Base-by-base conservation (phyloP, 768 basidiomycete genomes). In the Phanerochaete sordida region DNA sequence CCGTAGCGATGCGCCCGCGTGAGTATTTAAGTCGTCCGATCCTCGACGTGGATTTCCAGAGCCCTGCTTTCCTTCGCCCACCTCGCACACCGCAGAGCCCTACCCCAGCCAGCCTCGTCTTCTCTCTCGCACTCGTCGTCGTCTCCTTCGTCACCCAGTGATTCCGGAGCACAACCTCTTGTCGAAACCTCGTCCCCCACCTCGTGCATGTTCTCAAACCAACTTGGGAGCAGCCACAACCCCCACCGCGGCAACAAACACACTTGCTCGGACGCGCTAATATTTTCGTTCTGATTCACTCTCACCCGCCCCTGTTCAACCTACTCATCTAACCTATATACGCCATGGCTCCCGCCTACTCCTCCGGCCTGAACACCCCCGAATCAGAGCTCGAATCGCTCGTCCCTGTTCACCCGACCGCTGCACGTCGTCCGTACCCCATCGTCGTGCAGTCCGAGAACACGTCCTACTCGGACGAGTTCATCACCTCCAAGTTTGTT, bases 191-290 rank as follows among this genome's bases (percentile, higher is more conserved):
- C 47, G 33, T 51, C 52, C 54, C 54, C 64, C 58, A 57, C 35
- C 69, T 49, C 56, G 68, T 92, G 89, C 84, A 95, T 95, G 93
- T 96, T 88, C 91, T 92, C 90, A 65, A 95, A 95, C 90, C 87
- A 88, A 75, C 89, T 95, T 67, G 87, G 88, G 76, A 90, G 88
- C 76, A 79, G 85, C 66, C 93, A 95, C 80, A 95, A 95, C 79
- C 81, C 84, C 68, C 83, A 90, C 79, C 83, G 92, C 86, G 94
- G 94, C 80, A 74, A 71, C 69, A 94, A 91, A 73, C 94, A 95
- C 82, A 85, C 88, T 66, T 77, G 78, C 71, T 83, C 90, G 66
- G 84, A 86, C 65, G 83, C 88, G 70, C 72, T 92, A 56, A 79
- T 79, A 76, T 61, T 45, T 35, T 26, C 72, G 60, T 76, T 78